Evolutionary conservation across 305 asterid genomes (phyloP), one percentile per base, ranked within the genome.

Genomic region (Solanum hybrid): DNA sequence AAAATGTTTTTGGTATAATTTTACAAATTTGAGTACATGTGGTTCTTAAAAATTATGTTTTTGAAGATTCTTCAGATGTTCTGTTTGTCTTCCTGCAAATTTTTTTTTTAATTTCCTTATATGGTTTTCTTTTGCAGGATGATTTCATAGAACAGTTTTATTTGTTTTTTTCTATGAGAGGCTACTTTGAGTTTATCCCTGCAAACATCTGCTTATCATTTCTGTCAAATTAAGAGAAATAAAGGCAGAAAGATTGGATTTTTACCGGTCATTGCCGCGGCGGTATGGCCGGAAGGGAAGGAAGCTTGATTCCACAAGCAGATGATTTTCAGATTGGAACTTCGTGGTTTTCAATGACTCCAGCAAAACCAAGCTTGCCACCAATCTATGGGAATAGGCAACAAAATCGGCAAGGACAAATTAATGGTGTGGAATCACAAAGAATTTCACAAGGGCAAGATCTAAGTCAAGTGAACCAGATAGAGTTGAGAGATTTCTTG

Each of bases 341-440:
- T 90, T 89, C 94, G 22, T 95, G 97, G 99, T 87, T 94, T 79
- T 96, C 97, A 17, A 76, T 86, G 82, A 95, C 98, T 90, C 97
- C 98, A 3, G 94, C 93, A 36, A 95, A 95, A 92, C 94, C 93
- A 88, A 76, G 85, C 78, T 87, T 85, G 92, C 90, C 89, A 79
- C 92, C 91, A 93, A 92, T 94, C 93, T 91, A 93, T 91, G 31
- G 89, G 78, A 90, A 89, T 64, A 84, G 82, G 91, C 92, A 91
- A 80, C 88, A 89, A 82, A 87, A 81, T 86, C 87, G 87, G 87
- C 88, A 29, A 22, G 72, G 36, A 56, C 80, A 64, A 77, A 64
- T 86, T 37, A 88, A 89, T 89, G 89, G 91, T 90, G 76, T 31
- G 24, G 91, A 82, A 22, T 37, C 88, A 32, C 91, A 90, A 51